A percentile compares a stretch with the other conserved stretches of the same genome.
phyloP scores from a whole-genome alignment of 768 basidiomycete species.

The Pulveroboletus ravenelii region DNA sequence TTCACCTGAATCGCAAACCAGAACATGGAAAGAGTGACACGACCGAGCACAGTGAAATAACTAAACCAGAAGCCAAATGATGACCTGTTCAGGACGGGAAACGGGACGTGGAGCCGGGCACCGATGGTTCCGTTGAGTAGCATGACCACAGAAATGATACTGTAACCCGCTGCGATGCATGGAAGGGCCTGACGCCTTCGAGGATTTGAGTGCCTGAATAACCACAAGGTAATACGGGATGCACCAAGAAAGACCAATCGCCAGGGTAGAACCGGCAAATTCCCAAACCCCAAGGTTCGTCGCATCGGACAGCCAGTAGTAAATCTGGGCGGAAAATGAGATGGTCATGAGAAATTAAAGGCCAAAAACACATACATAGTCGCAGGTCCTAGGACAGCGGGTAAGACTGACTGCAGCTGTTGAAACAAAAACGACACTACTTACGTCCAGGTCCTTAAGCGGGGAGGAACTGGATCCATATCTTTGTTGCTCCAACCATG shows the following conservation, averaged over 20 bases:
- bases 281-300: conserved; percentile 41
- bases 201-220: background rate
- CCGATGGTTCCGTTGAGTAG: conserved; percentile 77
- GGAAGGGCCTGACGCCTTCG: conserved; percentile 59
- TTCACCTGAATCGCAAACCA: conserved; percentile 74
- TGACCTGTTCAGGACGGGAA: conserved; percentile 74
- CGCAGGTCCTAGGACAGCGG: conserved; percentile 38
- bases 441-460: conserved; percentile 56
- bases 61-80: conserved; percentile 89
- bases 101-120: conserved; percentile 71
- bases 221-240: background rate
- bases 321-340: conserved; percentile 20
- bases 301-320: conserved; percentile 26
- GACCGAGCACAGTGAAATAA: conserved; percentile 78
- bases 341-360: conserved; percentile 20
- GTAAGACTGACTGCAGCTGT: background rate
- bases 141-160: conserved; percentile 68
- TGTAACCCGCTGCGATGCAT: conserved; percentile 68
- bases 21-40: conserved; percentile 71
- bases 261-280: conserved; percentile 68
- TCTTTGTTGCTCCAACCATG: conserved; percentile 67
- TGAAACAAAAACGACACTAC: background rate
- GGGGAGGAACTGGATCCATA: conserved; percentile 68
- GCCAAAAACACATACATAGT: conserved; percentile 59
- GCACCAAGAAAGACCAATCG: conserved; percentile 67